Base-by-base conservation (phyloP, 345 rosid species). In the Linum trigynum region DNA sequence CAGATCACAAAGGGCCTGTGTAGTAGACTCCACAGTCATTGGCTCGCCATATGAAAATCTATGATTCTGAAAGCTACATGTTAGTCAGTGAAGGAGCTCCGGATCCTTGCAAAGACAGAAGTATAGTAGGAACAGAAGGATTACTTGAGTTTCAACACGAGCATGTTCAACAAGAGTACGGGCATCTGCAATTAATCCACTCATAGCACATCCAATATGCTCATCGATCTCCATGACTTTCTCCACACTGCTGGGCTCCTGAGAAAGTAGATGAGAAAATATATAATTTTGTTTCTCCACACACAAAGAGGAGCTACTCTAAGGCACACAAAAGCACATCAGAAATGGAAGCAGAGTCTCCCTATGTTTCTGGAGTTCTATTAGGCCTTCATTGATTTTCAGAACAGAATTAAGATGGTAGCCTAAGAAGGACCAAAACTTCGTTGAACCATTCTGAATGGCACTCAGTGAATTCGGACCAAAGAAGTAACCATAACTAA, bases 131-230 rank as follows among this genome's bases (percentile, higher is more conserved):
- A 53, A 41, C 14, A 0, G 41, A 3, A 51, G 42, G 3, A 65
- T 55, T 69, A 94, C 99, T 81, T 94, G 99, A 84, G 97, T 94
- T 70, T 94, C 97, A 67, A 94, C 96, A 58, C 97, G 86, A 42
- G 96, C 99, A 85, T 94, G 99, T 75, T 90, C 97, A 77, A 94
- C 99, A 62, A 94, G 96, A 0, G 99, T 94, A 39, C 95, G 96
- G 0, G 99, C 99, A 66, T 94, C 99, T 40, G 97, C 99, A 82
- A 94, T 94, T 67, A 94, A 67, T 35, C 97, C 99, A 59, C 99
- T 94, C 99, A 94, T 94, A 51, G 99, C 99, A 84, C 96, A 94
- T 53, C 99, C 99, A 51, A 94, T 90, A 73, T 90, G 97, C 55
- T 83, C 84, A 75, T 92, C 97, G 67, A 92, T 92, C 76, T 90